Evolutionary conservation across 2,329 filamentous ascomycete genomes (phyloP), one percentile per base, ranked within the genome.

Genomic region (Beauveria brongniartii): DNA sequence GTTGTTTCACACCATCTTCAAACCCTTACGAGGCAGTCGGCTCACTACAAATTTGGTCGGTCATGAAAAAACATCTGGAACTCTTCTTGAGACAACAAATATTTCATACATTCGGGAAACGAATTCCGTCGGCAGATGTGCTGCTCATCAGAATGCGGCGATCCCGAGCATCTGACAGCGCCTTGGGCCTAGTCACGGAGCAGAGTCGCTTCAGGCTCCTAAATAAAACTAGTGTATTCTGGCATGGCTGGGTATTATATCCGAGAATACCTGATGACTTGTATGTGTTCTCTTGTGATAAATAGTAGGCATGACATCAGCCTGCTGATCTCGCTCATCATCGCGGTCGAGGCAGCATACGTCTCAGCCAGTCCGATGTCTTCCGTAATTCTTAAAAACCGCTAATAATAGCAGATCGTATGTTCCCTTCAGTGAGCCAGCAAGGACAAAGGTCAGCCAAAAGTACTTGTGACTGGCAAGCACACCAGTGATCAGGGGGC

Each of bases 401-500:
- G 75, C 75, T 48, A 87, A 68, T 67, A 87, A 75, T 0, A 80
- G 78, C 26, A 88, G 64, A 69, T 88, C 85, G 68, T 88, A 89
- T 5, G 71, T 66, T 0, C 79, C 80, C 70, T 90, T 90, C 65
- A 89, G 69, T 1, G 72, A 69, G 53, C 87, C 88, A 0, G 86
- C 87, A n/a, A 80, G 69, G 0, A 85, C 76, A 67, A 90, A 88
- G 0, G 82, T 80, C 2, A 86, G 75, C 75, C 86, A 86, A 67
- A 88, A 87, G 9, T 80, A 69, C 3, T 78, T 73, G 2, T 74
- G 73, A 1, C 78, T 78, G 0, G 84, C 84, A 50, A 91, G 67
- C 0, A 84, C 67, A n/a, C 88, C 89, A 0, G 87, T 89, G 20
- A 88, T 74, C 0, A 84, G 69, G 0, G 87, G 85, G 0, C 87